phyloP scores from a whole-genome alignment of 768 basidiomycete genomes.

The Collybia sordida region DNA sequence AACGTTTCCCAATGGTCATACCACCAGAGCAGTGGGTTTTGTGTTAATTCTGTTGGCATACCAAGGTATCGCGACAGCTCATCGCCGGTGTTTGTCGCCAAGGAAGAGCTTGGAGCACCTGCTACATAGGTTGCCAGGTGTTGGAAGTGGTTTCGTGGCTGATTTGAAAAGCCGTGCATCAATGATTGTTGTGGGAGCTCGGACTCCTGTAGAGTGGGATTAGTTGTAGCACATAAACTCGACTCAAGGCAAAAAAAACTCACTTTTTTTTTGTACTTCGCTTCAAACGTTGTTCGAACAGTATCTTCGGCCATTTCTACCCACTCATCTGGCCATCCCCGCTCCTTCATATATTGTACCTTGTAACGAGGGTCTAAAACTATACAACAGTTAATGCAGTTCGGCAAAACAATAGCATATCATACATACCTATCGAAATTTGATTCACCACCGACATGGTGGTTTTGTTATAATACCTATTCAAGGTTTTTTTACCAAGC shows the following conservation, averaged over 20 bases:
- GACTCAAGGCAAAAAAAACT: background rate
- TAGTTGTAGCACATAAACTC: background rate
- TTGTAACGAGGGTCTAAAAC: slow-evolving; percentile 36
- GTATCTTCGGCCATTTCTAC: slow-evolving; percentile 22
- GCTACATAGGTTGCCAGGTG: too few species aligned
- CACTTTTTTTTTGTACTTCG: background rate
- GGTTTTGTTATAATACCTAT: slow-evolving; percentile 26
- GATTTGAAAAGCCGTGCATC: slow-evolving; percentile 28
- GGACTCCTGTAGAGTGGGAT: background rate
- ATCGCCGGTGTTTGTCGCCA: too few species aligned
- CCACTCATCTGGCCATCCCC: slow-evolving; percentile 28
- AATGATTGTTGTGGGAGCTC: slow-evolving; percentile 23
- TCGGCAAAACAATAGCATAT: background rate
- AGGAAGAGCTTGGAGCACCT: too few species aligned
- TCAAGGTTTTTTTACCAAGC: slow-evolving; percentile 23
- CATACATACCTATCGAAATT: slow-evolving; percentile 30
- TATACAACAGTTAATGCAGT: slow-evolving; percentile 8
- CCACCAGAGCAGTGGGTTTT: slow-evolving; percentile 27
- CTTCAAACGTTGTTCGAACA: slow-evolving; percentile 18
- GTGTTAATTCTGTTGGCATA: slow-evolving; percentile 14
- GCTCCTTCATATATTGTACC: slow-evolving; percentile 28
- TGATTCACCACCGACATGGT: slow-evolving; percentile 24
- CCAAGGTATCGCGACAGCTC: slow-evolving; percentile 26
- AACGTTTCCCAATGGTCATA: slow-evolving; percentile 10
- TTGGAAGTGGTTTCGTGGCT: too few species aligned